phyloP scores from a whole-genome alignment of 2,329 filamentous ascomycete genomes.

The Aspergillus fumigatus region DNA sequence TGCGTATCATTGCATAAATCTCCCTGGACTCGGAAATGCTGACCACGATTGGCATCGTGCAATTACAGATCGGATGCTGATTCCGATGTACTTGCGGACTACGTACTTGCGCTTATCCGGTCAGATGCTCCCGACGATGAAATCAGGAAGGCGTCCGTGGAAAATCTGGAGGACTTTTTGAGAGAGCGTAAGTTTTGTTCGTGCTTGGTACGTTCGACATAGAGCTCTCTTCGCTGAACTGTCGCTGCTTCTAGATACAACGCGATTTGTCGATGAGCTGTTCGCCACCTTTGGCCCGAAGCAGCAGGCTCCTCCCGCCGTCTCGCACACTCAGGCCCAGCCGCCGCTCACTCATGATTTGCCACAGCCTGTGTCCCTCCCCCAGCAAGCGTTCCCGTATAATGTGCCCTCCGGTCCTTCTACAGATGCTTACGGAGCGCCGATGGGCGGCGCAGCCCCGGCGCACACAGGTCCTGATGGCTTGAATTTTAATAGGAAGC shows the following conservation, averaged over 20 bases:
- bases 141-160: slow-evolving; percentile 49
- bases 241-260: slow-evolving; percentile 39
- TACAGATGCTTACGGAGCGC: slow-evolving; percentile 16
- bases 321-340: slow-evolving; percentile 20
- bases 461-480: slow-evolving; percentile 17
- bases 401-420: slow-evolving; percentile 21
- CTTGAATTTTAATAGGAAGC: slow-evolving; percentile 44
- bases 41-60: not conserved
- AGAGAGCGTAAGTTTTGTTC: slow-evolving; percentile 43
- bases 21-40: not conserved
- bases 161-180: slow-evolving; percentile 56
- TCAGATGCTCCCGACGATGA: slow-evolving; percentile 52
- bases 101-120: slow-evolving; percentile 56
- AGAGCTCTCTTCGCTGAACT: slow-evolving; percentile 8
- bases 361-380: slow-evolving; percentile 14
- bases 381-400: slow-evolving; percentile 19
- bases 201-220: not conserved
- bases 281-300: slow-evolving; percentile 49
- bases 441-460: slow-evolving; percentile 16
- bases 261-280: slow-evolving; percentile 53
- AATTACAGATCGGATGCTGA: slow-evolving; percentile 55
- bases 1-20: not conserved
- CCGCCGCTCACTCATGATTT: slow-evolving; percentile 19
- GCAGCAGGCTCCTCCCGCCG: slow-evolving; percentile 25
- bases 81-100: slow-evolving; percentile 57